Evolutionary conservation across 495 filamentous ascomycete genomes (phyloP), one percentile per base, ranked within the genome.

Genomic region (Podospora comata): DNA sequence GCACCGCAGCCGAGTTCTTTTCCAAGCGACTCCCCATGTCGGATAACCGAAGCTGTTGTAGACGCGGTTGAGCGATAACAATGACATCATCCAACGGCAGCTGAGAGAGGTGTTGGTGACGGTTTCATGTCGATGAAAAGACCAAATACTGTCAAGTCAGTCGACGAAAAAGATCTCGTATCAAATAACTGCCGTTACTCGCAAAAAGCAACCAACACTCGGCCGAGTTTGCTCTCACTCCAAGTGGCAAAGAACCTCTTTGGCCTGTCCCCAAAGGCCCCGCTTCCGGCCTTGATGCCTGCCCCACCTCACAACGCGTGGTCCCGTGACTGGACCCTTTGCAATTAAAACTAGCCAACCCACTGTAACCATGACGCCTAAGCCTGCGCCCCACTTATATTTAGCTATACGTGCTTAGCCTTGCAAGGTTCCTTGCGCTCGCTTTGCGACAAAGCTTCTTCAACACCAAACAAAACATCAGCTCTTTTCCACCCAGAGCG

Each of bases 11-110:
- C 39, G 93, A 96, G 66, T 90, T 93, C 71, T 84, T 85, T 67
- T 95, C 89, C 44, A 94, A 48, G n/a, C n/a, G 83, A 65, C 87
- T 93, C 73, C 91, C 92, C 93, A 97, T 97, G 26, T 66, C 84
- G 81, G 68, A 30, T n/a, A 32, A 23, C 53, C 57, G 20, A 23
- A 18, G 0, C 23, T 60, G 5, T 20, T 20, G 34, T 28, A 64
- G 59, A 27, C 34, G 28, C 39, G 39, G n/a, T 26, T 39, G 57
- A 68, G 66, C 15, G 20, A 18, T 39, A 56, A 61, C 30, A 23
- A 65, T 68, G 71, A 70, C 69, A 69, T 75, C 71, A 69, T 72
- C 15, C 13, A 55, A 28, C 16, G 9, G 63, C 26, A 0, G 61
- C 23, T n/a, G 44, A 16, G 9, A 53, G n/a, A 4, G 28, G 15